These are phyloP conservation scores for Amauroascus niger DNA, from an alignment of 2,329 filamentous ascomycete species.

Conservation along the genomic window DNA sequence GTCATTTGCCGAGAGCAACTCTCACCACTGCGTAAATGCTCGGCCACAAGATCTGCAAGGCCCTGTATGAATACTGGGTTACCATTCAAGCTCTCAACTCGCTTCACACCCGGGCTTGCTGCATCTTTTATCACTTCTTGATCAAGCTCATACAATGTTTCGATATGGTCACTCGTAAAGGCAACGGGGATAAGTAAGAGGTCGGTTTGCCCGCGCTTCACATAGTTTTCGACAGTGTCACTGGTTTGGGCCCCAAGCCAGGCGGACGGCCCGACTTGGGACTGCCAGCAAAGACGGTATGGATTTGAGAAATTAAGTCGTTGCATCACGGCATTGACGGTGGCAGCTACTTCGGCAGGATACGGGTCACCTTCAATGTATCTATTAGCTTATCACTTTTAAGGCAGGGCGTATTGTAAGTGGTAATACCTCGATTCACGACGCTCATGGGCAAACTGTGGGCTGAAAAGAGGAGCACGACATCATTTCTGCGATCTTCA, in stretches of 20 bases:
- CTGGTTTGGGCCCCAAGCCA: conserved; percentile 94
- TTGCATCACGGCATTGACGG: conserved; percentile 94
- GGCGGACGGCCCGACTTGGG: conserved; percentile 86
- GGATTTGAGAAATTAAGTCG: conserved; percentile 77
- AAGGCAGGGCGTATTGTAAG: neutral
- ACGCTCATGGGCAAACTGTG: conserved; percentile 96
- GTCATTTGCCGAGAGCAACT: conserved; percentile 79
- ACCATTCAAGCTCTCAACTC: conserved; percentile 85
- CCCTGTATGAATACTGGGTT: conserved; percentile 83
- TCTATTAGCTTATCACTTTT: neutral
- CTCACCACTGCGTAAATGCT: conserved; percentile 61
- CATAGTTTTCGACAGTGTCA: conserved; percentile 76
- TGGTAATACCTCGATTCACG: conserved; percentile 65
- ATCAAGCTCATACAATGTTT: conserved; percentile 90
- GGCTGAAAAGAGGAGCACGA: conserved; percentile 84
- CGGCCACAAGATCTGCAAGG: conserved; percentile 74
- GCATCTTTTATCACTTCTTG: conserved; percentile 83
- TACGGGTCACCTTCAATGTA: conserved; percentile 68
- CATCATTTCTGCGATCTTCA: conserved; percentile 64
- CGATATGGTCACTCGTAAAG: conserved; percentile 98
- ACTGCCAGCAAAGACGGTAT: conserved; percentile 94
- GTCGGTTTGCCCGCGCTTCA: conserved; percentile 84
- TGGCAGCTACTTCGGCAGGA: conserved; percentile 88
- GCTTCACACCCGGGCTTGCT: conserved; percentile 70
- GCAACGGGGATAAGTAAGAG: conserved; percentile 88